Evolutionary conservation across 2,329 filamentous ascomycete species (phyloP), one percentile per base, ranked within the genome.

Genomic region (Colletotrichum lindemuthianum): DNA sequence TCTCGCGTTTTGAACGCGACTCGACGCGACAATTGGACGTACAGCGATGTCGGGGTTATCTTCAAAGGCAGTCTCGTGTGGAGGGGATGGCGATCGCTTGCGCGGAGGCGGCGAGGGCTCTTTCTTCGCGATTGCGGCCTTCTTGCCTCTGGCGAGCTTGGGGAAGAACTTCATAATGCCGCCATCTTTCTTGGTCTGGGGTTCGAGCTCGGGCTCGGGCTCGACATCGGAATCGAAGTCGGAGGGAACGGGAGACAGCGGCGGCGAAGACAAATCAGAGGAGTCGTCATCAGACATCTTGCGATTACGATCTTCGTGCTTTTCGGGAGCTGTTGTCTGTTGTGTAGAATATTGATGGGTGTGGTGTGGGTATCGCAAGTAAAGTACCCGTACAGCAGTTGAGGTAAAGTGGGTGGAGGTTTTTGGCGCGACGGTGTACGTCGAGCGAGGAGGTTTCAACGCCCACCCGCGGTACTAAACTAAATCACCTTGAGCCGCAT

Each of bases 21-120:
- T 72, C 61, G 71, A 81, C 79, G 80, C 79, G 78, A 77, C 71
- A 68, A 68, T 69, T 67, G 24, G 65, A 92, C 94, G 79, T 86
- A 97, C 94, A 71, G 95, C 91, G 80, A 98, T 94, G 74, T 96
- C 91, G 67, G 91, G 86, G 77, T 97, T 97, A 76, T 98, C 95
- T 67, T 92, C 93, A 60, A 97, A 83, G 34, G 93, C 90, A 78
- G 91, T 92, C 83, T 97, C 93, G 77, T 97, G 95, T 8, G 92
- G 90, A 70, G 95, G 95, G 69, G 94, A 97, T 16, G 93, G 90
- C 63, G 91, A 89, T 75, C 95, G 86, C 83, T 96, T 96, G 73
- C 87, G 88, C 72, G 88, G 84, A 63, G 88, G 88, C 68, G 90
- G 88, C 70, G 88, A 87, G 58, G 83, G 79, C 72, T 88, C 84